Evolutionary conservation across 1,284 basidiomycete species (phyloP), one percentile per base, ranked within the genome.

Genomic region (Pascua guehoae): DNA sequence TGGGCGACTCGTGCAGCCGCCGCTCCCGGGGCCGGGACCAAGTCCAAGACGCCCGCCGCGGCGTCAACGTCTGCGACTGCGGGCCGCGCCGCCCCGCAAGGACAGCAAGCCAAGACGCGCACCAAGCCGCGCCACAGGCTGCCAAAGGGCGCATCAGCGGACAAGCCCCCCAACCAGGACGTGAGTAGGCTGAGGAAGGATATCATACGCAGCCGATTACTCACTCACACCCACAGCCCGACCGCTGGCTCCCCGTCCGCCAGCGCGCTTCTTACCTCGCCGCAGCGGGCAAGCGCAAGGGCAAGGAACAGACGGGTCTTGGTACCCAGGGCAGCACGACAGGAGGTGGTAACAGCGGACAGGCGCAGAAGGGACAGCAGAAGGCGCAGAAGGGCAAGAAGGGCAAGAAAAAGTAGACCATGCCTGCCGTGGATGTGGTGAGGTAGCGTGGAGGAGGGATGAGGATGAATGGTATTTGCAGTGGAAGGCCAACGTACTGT

Each of bases 191-290:
- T 41, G 49, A 32, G 15, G 11, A 39, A 4, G 9, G 40, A 32
- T 32, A 7, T 32, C 7, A 32, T 32, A 7, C 24, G 24, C 7
- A 36, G 17, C 51, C 47, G 42, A 7, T 4, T 7, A 7, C 7
- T 32, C 24, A 7, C 24, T 32, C 24, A 32, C 24, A 49, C 42
- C n/a, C 12, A 7, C 56, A 77, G 75, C 73, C 75, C n/a, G 76
- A 78, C 45, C 62, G 76, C 41, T 78, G 76, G 76, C 57, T 74
- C 39, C 76, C 75, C 1, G 60, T 76, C 45, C 63, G 65, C 41
- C 74, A 75, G 60, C 58, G 76, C 47, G 59, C 66, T 12, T 69
- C 69, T 2, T 74, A 68, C 48, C 60, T 68, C 43, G 47, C 64
- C 16, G 60, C 67, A 4, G 57, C 57, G 49, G 64, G 54, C 41